Base-by-base conservation (phyloP, 495 filamentous ascomycete genomes). In the Penicillium mononematosum region DNA sequence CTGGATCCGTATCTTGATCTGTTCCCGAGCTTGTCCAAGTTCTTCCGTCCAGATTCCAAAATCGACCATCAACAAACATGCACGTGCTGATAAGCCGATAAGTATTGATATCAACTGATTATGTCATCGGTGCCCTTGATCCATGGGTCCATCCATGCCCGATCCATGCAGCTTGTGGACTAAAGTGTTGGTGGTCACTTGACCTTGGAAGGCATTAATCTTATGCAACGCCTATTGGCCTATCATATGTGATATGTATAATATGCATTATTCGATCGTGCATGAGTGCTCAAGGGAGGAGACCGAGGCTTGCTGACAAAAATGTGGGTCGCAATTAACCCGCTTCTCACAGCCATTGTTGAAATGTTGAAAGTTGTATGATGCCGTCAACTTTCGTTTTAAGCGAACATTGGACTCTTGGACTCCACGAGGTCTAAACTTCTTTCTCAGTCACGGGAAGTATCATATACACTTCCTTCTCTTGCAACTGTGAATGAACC, bases 61-160 rank as follows among this genome's bases (percentile, higher is more conserved):
- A 17, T 42, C 22, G 29, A 9, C 24, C 22, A 16, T 46, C 52
- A 54, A 55, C 43, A 46, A 55, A 55, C 53, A 55, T 5, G n/a
- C 53, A 55, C 53, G 53, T 55, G 53, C 8, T 22, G 53, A 55
- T 55, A 55, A 55, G 43, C n/a, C 5, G 41, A 53, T 34, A 50
- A 36, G 5, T 16, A n/a, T 25, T 41, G 17, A 9, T 24, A 7
- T 42, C 6, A 45, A 0, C 36, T 17, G 36, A 39, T 39, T 39
- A 39, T 39, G 36, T 39, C 36, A 39, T 8, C n/a, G n/a, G n/a
- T n/a, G n/a, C n/a, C n/a, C n/a, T n/a, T n/a, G n/a, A n/a, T n/a
- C n/a, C 22, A 22, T 22, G 22, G 22, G 3, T 22, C 16, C 45
- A 27, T 31, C 12, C 4, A 16, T 36, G 4, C 5, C 14, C 32